Base-by-base conservation (phyloP, 1,139 yeast genomes). In the Yamadazyma pseudoaaseri region DNA sequence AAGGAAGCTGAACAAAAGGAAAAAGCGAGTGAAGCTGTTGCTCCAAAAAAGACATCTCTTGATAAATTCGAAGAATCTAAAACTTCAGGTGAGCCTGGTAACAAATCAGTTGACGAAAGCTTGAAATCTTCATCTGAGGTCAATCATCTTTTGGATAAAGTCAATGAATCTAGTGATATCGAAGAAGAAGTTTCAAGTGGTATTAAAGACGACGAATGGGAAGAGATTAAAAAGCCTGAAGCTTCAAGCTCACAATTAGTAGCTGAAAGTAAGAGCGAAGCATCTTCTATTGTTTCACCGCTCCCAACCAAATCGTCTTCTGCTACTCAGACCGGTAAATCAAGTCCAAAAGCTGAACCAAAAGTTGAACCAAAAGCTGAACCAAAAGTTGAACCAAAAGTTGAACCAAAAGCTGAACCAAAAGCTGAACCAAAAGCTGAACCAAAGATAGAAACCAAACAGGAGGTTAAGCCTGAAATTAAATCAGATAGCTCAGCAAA, bases 191-290 rank as follows among this genome's bases (percentile, higher is more conserved):
- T 48, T 4, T 35, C 42, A 4, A 43, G 47, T 23, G 51, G 51
- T 17, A 57, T 53, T 24, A 56, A 58, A 30, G 65, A 63, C 32
- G 74, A 67, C 29, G 70, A 64, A 25, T 67, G 73, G 65, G 71
- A 67, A 51, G 65, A 66, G 36, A 65, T 61, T 16, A 51, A 60
- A 36, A 65, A 60, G 38, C 58, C 70, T 9, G 43, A 39, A 16
- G 30, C 33, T n/a, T 24, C 33, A 10, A 10, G 12, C 8, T 18
- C 34, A 6, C 39, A 35, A 30, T 34, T 42, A 20, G 41, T 36
- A 5, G 47, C 36, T 23, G 45, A 45, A 31, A 32, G 28, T 15
- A 40, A 32, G 16, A 38, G 39, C 13, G 45, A 34, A 10, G 27
- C 37, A 11, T 37, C 46, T 8, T 36, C 45, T 12, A 26, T 39